phyloP scores from a whole-genome alignment of 176 grass and related monocot species.

The Eleusine coracana region DNA sequence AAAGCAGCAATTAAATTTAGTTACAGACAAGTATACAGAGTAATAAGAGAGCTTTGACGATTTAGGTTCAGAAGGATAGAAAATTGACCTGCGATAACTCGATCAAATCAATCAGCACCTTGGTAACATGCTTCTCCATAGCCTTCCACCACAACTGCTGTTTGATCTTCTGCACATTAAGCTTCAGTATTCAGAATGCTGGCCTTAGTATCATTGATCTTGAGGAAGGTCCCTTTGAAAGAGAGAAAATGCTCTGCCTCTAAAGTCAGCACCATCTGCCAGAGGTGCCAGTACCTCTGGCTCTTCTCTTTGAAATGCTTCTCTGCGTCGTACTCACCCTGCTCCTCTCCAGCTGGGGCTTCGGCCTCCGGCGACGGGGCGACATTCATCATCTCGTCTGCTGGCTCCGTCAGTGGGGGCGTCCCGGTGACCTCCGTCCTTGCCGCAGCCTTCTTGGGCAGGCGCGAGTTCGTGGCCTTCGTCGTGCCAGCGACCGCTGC shows the following conservation, averaged over 20 bases:
- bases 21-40: background rate
- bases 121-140: background rate
- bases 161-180: background rate
- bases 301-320: conserved; percentile 19
- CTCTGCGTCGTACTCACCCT: background rate
- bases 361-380: background rate
- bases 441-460: background rate
- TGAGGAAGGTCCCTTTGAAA: conserved; percentile 11
- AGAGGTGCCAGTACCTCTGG: background rate
- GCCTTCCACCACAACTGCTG: background rate
- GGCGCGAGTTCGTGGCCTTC: no score
- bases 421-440: background rate
- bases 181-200: background rate
- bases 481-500: no score
- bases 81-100: conserved; percentile 11
- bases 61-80: background rate
- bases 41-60: background rate
- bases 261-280: background rate
- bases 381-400: no score
- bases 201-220: background rate
- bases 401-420: no score
- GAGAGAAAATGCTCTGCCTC: background rate
- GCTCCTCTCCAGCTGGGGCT: background rate
- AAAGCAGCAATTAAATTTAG: background rate
- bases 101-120: background rate